phyloP scores from a whole-genome alignment of 768 basidiomycete species.

The Leccinum fibrillosum region DNA sequence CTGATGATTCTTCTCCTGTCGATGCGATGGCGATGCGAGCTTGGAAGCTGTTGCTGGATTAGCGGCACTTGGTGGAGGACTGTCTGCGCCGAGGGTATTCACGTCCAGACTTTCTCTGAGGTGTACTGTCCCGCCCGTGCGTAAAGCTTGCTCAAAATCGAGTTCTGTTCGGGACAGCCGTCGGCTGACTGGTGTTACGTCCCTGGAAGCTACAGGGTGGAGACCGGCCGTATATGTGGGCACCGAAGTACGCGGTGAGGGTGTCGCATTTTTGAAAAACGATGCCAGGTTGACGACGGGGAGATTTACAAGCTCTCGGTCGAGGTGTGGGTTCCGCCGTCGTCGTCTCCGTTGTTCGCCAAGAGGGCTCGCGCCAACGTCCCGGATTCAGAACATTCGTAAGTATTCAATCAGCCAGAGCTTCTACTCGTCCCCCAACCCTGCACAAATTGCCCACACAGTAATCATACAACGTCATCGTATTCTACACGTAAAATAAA shows the following conservation, averaged over 20 bases:
- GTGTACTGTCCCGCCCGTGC: slow-evolving; percentile 60
- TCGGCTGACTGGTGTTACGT: slow-evolving; percentile 42
- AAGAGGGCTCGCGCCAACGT: not conserved
- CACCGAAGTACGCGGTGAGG: slow-evolving; percentile 42
- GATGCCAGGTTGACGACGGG: slow-evolving; percentile 55
- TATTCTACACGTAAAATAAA: slow-evolving; percentile 33
- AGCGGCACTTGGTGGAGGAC: slow-evolving; percentile 3
- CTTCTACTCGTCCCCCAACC: slow-evolving; percentile 10
- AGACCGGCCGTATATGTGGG: slow-evolving; percentile 50
- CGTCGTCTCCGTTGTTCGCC: slow-evolving; percentile 3
- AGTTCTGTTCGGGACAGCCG: slow-evolving; percentile 71
- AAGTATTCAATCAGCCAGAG: not conserved
- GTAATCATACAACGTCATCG: slow-evolving; percentile 18
- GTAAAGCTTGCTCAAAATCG: slow-evolving; percentile 79
- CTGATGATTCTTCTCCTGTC: slow-evolving; percentile 30
- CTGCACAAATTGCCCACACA: slow-evolving; percentile 22
- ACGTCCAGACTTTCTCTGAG: slow-evolving; percentile 73
- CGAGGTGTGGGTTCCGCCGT: not conserved
- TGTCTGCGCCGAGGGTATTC: slow-evolving; percentile 51
- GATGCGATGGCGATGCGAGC: slow-evolving; percentile 41
- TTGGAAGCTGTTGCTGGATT: slow-evolving; percentile 23
- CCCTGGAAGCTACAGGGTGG: slow-evolving; percentile 55
- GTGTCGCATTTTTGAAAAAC: slow-evolving; percentile 53
- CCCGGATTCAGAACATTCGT: slow-evolving; percentile 4
- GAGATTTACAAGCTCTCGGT: not conserved